These are phyloP conservation scores for Peronospora destructor DNA, from an alignment of 352 stramenopile species.

Conservation along the genomic window DNA sequence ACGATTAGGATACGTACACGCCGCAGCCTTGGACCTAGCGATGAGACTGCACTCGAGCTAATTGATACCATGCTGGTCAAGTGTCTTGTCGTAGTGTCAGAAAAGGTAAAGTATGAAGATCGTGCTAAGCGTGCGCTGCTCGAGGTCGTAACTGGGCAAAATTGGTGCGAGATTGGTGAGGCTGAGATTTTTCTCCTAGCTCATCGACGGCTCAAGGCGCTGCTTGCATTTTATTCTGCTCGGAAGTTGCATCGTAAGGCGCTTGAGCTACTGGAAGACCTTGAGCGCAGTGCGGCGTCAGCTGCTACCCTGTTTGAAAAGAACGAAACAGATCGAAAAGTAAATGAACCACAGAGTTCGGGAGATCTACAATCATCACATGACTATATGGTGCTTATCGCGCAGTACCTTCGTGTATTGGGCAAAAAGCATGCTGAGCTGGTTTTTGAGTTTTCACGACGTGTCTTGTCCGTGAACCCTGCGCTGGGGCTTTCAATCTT, in stretches of 20 bases:
- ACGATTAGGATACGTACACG: conserved; percentile 3
- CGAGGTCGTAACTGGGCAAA: conserved; percentile 41
- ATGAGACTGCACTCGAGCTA: conserved; percentile 37
- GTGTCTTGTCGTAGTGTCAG: conserved; percentile 59
- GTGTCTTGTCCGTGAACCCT: conserved; percentile 50
- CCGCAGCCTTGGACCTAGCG: conserved; percentile 8
- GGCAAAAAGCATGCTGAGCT: conserved; percentile 57
- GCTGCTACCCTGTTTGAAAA: conserved; percentile 9
- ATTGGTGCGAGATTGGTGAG: conserved; percentile 68
- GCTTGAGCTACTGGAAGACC: conserved; percentile 72
- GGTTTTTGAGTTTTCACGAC: conserved; percentile 80
- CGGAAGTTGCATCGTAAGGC: conserved; percentile 71
- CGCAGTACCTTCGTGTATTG: conserved; percentile 58
- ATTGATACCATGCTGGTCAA: conserved; percentile 81
- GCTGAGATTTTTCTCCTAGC: conserved; percentile 71
- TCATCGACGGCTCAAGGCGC: conserved; percentile 48
- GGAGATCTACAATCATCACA: conserved; percentile 30
- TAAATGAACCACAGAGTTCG: background rate
- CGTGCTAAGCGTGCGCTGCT: conserved; percentile 41
- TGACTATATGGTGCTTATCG: conserved; percentile 55
- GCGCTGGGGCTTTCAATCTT: conserved; percentile 68
- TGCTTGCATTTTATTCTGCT: conserved; percentile 64
- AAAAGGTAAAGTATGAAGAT: conserved; percentile 34
- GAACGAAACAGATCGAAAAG: background rate
- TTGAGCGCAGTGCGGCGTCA: conserved; percentile 50